phyloP scores from a whole-genome alignment of 2,329 filamentous ascomycete species.

The Fusarium azukiicola region DNA sequence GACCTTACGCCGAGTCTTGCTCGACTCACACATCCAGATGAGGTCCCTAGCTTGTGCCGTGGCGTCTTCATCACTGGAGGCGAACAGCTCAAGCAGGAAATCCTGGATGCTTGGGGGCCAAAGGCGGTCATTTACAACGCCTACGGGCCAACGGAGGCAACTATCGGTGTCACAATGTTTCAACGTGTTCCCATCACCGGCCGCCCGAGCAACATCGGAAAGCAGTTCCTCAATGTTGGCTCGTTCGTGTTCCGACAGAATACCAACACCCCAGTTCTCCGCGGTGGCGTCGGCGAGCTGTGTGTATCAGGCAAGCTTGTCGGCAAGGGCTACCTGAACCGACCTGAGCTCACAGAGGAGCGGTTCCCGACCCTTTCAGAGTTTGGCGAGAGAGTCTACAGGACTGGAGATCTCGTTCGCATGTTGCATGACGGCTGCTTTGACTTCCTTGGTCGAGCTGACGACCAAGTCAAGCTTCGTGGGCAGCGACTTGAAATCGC shows the following conservation, averaged over 20 bases:
- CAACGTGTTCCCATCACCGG: conserved; percentile 89
- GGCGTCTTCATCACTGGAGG: conserved; percentile 97
- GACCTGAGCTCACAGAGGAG: conserved; percentile 87
- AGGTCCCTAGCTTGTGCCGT: conserved; percentile 88
- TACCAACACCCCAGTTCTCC: conserved; percentile 85
- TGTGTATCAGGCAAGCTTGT: conserved; percentile 94
- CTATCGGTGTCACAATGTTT: conserved; percentile 95
- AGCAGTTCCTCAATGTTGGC: conserved; percentile 93
- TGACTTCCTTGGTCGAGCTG: conserved; percentile 92
- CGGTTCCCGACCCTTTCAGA: conserved; percentile 84
- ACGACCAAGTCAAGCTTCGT: conserved; percentile 95
- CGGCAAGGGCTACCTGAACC: conserved; percentile 93
- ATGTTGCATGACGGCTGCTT: conserved; percentile 90
- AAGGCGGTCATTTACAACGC: conserved; percentile 93
- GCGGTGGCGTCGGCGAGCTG: conserved; percentile 91
- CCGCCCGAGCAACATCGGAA: conserved; percentile 93
- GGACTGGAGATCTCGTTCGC: conserved; percentile 93
- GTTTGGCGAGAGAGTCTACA: conserved; percentile 85
- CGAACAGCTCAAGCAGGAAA: conserved; percentile 93
- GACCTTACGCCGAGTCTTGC: conserved; percentile 95
- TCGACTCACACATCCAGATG: conserved; percentile 87
- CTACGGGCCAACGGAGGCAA: conserved; percentile 95
- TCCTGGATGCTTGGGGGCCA: conserved; percentile 91
- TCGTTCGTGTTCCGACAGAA: conserved; percentile 87
- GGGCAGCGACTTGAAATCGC: conserved; percentile 94